Base-by-base conservation (phyloP, 805 yeast genomes). In the Sungouiella thailandica region DNA sequence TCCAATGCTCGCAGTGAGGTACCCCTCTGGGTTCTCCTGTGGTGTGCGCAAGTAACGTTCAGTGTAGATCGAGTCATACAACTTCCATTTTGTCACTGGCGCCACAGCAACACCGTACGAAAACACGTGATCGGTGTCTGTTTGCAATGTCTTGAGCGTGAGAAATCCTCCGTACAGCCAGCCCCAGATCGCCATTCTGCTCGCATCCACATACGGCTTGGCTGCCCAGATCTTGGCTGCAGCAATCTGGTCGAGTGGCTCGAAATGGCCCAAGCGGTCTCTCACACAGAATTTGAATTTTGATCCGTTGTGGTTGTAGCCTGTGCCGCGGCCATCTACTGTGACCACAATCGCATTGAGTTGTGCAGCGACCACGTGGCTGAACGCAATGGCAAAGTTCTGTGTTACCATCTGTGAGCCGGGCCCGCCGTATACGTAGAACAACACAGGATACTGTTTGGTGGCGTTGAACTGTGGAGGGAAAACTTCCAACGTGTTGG, bases 161-260 rank as follows among this genome's bases (percentile, higher is more conserved):
- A 87, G 73, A 54, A 77, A 93, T 0, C 97, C 98, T 30, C 98
- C 98, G 55, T 90, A 93, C 15, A 95, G 84, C 98, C 98, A 93
- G 7, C 98, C 98, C 90, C 97, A 93, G 35, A 90, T 76, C 0
- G 95, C 94, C 9, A 86, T 78, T 40, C 76, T 72, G 3, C 70
- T 62, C 16, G 65, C 57, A 53, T 89, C 84, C 26, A 93, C 82
- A 50, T 81, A 90, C 2, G 67, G 39, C 46, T 72, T 74, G 4
- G 59, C 30, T 3, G 76, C 69, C 83, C 93, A 90, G 1, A 68
- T 43, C 43, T 76, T 75, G 2, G 95, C 98, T 4, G 94, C 95
- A 0, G 76, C 62, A 24, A 93, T 83, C 59, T 90, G 97, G 57
- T 93, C 98, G 17, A 64, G 61, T 1, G 93, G 83, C 58, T 93